Conservation (phyloP, 2,329 filamentous ascomycete species). For the Lojkania enalia region DNA sequence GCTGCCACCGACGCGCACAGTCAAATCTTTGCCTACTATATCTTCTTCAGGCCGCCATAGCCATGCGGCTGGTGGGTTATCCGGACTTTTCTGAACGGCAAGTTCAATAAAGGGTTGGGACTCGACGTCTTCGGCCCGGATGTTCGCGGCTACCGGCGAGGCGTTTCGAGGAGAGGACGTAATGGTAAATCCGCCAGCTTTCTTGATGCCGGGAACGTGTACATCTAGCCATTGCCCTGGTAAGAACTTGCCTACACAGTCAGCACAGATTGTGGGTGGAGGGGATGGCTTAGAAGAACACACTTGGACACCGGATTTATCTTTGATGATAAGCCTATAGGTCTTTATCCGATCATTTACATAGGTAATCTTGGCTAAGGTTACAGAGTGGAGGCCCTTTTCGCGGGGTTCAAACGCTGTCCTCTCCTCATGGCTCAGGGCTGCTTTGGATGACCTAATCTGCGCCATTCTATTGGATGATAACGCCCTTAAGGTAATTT, state of each 20-base stretch:
- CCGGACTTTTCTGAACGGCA: conserved; percentile 71
- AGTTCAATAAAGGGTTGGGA: conserved; percentile 67
- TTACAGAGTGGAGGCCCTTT: conserved; percentile 64
- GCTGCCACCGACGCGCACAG: conserved; percentile 75
- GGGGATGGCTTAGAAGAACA: too few species aligned
- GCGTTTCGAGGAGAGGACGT: conserved; percentile 71
- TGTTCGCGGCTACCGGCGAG: conserved; percentile 24
- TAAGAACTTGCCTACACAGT: conserved; percentile 61
- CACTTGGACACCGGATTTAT: conserved; percentile 56
- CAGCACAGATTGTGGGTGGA: conserved; percentile 28
- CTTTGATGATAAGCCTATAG: conserved; percentile 65
- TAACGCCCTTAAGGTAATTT: too few species aligned
- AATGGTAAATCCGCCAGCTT: conserved; percentile 85
- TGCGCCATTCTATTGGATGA: too few species aligned
- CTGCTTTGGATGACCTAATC: too few species aligned
- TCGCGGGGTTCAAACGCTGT: conserved; percentile 76
- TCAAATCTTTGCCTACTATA: conserved; percentile 63
- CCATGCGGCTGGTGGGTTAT: conserved; percentile 75
- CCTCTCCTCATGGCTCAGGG: conserved; percentile 64
- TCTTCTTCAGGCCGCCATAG: conserved; percentile 63
- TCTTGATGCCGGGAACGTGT: conserved; percentile 67
- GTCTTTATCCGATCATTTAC: conserved; percentile 70
- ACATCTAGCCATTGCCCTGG: conserved; percentile 90
- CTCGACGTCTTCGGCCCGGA: conserved; percentile 19
- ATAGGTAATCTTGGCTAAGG: conserved; percentile 62